Conservation (phyloP, 75 land plant species). For the Adiantum capillusveneris region DNA sequence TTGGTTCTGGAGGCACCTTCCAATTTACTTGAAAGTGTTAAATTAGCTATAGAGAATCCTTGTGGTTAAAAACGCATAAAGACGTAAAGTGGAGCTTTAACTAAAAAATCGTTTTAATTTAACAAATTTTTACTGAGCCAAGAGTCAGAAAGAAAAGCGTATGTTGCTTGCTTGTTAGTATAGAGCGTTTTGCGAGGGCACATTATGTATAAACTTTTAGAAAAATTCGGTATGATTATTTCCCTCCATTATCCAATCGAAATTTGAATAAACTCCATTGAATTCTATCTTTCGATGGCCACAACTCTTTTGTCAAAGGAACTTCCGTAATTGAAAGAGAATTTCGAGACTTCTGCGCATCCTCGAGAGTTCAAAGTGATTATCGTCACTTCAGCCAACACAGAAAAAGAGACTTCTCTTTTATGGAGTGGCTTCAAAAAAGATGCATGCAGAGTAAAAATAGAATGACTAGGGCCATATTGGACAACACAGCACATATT, state of each 20-base stretch:
- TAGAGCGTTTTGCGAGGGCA: constrained; percentile 1
- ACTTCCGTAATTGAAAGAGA: constrained; percentile 1
- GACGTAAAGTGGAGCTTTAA: constrained; percentile 1
- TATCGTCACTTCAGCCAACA: too few species aligned
- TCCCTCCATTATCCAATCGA: neutral
- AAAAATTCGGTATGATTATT: neutral
- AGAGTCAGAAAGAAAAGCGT: constrained; percentile 1
- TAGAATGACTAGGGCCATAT: too few species aligned
- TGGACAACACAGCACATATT: too few species aligned
- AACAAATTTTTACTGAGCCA: neutral
- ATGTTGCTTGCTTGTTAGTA: neutral
- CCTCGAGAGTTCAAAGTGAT: too few species aligned
- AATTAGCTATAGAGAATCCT: neutral
- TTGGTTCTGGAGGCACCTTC: neutral
- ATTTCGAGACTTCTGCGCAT: neutral
- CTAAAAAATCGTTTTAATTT: neutral
- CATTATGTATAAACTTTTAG: neutral
- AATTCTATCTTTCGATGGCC: neutral
- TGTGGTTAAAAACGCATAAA: constrained; percentile 1
- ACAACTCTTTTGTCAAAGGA: constrained; percentile 1
- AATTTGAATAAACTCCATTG: neutral
- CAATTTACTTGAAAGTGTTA: neutral
- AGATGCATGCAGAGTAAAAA: too few species aligned
- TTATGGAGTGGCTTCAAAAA: too few species aligned
- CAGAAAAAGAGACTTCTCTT: too few species aligned